Conservation (phyloP, 2,329 filamentous ascomycete species). For the Talaromyces sp. region DNA sequence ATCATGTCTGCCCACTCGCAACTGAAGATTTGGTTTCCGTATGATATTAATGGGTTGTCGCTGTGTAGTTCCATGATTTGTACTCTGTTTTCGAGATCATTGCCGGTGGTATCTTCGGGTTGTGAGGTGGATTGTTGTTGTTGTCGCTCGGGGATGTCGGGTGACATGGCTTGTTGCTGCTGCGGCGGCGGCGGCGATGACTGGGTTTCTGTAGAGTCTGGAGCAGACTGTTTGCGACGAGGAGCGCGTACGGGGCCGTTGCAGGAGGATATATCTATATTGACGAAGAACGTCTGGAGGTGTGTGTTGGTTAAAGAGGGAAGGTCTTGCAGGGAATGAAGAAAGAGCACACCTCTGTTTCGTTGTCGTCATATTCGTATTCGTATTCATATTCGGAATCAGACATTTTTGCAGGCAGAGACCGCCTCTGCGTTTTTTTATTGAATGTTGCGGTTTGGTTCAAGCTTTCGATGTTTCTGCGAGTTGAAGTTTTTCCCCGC, state of each 20-base stretch:
- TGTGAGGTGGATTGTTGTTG: constrained; percentile 1
- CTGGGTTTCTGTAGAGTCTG: not conserved
- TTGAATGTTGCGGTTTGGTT: not conserved
- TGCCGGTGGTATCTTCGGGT: constrained; percentile 29
- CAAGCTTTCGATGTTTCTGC: not conserved
- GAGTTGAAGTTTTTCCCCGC: not conserved
- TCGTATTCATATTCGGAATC: constrained; percentile 49
- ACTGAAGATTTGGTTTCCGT: constrained; percentile 70
- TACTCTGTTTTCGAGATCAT: constrained; percentile 40
- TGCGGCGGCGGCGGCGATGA: not conserved
- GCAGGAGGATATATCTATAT: constrained; percentile 50
- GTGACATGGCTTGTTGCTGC: not conserved
- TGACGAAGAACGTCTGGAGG: constrained; percentile 53
- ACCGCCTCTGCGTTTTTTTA: not conserved
- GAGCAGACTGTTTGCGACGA: constrained; percentile 24
- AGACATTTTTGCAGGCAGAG: not conserved
- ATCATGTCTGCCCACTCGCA: constrained; percentile 78
- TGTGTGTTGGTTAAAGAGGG: not conserved
- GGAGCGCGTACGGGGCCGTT: constrained; percentile 33
- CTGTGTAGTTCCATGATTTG: constrained; percentile 83
- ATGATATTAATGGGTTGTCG: constrained; percentile 68
- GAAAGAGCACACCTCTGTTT: constrained; percentile 39
- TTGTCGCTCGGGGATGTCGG: not conserved
- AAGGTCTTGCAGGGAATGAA: not conserved
- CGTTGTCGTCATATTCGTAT: constrained; percentile 55